Base-by-base conservation (phyloP, 1,284 basidiomycete species). In the Wolfiporia cocos region DNA sequence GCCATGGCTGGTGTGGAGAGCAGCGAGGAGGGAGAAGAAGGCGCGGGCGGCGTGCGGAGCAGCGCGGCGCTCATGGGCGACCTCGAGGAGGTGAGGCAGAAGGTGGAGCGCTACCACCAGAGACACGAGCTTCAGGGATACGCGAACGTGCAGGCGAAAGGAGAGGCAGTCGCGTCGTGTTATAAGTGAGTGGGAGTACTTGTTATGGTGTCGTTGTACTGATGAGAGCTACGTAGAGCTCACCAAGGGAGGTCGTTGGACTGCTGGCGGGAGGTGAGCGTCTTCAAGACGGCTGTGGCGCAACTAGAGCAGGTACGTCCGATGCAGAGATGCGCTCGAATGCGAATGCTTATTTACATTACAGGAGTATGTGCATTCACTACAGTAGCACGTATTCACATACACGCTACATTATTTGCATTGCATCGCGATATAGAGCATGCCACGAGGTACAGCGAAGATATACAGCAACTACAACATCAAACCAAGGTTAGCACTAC, bases 181-280 rank as follows among this genome's bases (percentile, higher is more conserved):
- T 92, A 90, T 66, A 74, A 63, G 89, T 86, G 51, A 44, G 78
- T 68, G 3, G 28, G 14, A 15, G n/a, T 24, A 28, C 17, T 4
- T 28, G 26, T 22, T 32, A 14, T 35, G 17, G 41, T 31, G 24
- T 37, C 24, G 12, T 22, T 37, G 15, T 28, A 31, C 11, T 23
- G 30, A n/a, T 37, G 26, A 15, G n/a, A 31, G 17, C 23, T 40
- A 15, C 11, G 3, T 41, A 91, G 88, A 56, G 66, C 68, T 47
- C 74, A 89, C 54, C 59, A 68, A 4, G 64, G 65, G 0, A 75
- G 70, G 4, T 70, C 87, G 18, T 63, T 92, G 32, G 76, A 91
- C 50, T 92, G 89, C 62, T 88, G 81, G 82, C 71, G 68, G 47
- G 76, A 89, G 55, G 86, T 89, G 4, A 63, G 66, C n/a, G 71